Percentiles rank a stretch among this genome's conserved stretches.
phyloP scores from a whole-genome alignment of 306 rosid species.

The Lathyrus oleraceus region DNA sequence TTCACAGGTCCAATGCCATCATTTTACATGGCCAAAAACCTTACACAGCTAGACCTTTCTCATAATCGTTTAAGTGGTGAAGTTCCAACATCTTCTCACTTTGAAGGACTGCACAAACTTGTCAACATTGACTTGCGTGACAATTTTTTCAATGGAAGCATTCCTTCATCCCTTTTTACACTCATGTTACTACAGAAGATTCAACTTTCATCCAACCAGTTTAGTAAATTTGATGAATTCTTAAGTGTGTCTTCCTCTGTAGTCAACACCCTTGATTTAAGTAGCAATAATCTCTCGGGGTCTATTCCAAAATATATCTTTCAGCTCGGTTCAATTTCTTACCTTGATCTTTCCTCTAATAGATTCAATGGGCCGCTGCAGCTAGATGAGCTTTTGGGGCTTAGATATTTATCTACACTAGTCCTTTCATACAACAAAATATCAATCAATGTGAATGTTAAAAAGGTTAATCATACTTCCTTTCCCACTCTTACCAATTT shows the following conservation, averaged over 20 bases:
- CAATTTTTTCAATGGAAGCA: slow-evolving; percentile 43
- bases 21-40: slow-evolving; percentile 28
- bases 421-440: too few species aligned
- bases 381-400: too few species aligned
- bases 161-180: slow-evolving; percentile 6
- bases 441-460: too few species aligned
- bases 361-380: slow-evolving; percentile 37
- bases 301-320: slow-evolving; percentile 43
- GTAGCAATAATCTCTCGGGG: slow-evolving; percentile 51
- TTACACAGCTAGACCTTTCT: slow-evolving; percentile 15
- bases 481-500: slow-evolving; percentile 29
- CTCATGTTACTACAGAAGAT: neutral
- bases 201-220: slow-evolving; percentile 38
- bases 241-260: slow-evolving; percentile 2
- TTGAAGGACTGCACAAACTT: slow-evolving; percentile 37
- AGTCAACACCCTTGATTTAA: slow-evolving; percentile 47
- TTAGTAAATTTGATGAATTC: slow-evolving; percentile 33
- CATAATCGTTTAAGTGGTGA: slow-evolving; percentile 10
- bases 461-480: neutral
- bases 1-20: slow-evolving; percentile 48
- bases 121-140: neutral
- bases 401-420: too few species aligned
- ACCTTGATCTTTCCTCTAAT: slow-evolving; percentile 49
- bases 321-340: slow-evolving; percentile 29
- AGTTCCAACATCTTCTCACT: slow-evolving; percentile 30